These are phyloP conservation scores for Ceratocystis harringtonii DNA, from an alignment of 2,329 filamentous ascomycete species.

Conservation along the genomic window DNA sequence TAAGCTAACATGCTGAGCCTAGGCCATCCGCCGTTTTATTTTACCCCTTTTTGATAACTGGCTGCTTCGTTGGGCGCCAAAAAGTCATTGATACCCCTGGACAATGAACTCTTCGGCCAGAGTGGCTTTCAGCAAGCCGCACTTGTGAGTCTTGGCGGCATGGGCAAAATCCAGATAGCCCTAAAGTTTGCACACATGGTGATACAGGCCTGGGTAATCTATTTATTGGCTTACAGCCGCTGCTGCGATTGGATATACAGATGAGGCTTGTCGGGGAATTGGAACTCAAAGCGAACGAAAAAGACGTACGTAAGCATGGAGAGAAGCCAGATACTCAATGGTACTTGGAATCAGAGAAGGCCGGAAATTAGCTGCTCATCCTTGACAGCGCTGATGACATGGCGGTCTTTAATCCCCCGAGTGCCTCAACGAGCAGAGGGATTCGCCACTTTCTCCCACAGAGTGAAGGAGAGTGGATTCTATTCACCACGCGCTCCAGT, in stretches of 20 bases:
- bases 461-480: slow-evolving; percentile 5
- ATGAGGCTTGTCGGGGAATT: background rate
- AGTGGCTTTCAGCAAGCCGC: background rate
- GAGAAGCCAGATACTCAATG: background rate
- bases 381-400: slow-evolving; percentile 21
- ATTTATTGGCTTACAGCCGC: background rate
- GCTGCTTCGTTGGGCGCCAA: background rate
- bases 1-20: too few relatives aligned
- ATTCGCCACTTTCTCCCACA: slow-evolving; percentile 22
- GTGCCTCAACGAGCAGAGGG: background rate
- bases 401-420: background rate
- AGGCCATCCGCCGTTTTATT: too few relatives aligned
- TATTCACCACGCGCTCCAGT: slow-evolving; percentile 6
- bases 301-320: too few relatives aligned
- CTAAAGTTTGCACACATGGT: background rate
- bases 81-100: background rate
- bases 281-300: background rate
- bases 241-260: background rate
- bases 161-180: background rate
- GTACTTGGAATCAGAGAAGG: slow-evolving; percentile 18
- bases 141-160: background rate
- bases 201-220: background rate
- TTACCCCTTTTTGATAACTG: background rate
- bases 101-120: background rate
- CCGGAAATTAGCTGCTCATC: slow-evolving; percentile 20